Evolutionary conservation across 2,329 filamentous ascomycete genomes (phyloP), one percentile per base, ranked within the genome.

Genomic region (Ascochyta fabae): DNA sequence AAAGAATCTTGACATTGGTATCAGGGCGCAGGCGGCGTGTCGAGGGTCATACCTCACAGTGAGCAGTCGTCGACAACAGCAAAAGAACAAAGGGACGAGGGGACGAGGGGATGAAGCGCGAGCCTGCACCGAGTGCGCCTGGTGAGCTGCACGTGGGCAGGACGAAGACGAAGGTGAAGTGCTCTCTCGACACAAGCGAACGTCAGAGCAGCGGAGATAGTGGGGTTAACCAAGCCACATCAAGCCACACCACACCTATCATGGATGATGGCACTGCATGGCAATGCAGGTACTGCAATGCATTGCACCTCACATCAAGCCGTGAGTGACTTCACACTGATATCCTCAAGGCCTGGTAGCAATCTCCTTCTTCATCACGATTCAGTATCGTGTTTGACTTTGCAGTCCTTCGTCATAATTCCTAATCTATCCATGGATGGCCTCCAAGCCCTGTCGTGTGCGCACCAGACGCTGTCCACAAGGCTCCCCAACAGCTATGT

Each of bases 401-500:
- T 55, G 23, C 47, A 51, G 53, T 33, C 47, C 31, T 40, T 48
- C 42, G n/a, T 51, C 29, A 41, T 31, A 27, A 36, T 39, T 22
- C 35, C 33, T 26, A 22, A 43, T 31, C 48, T 51, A 36, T 22
- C 26, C 34, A 31, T 42, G 26, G n/a, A 31, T 42, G 26, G n/a
- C 36, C 35, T 36, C 36, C 43, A 47, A 40, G 35, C 49, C 29
- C 10, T 36, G 36, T 26, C 42, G 49, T n/a, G 12, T 38, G 48
- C 31, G 47, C 53, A 49, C 54, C 53, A 52, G 38, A 47, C 38
- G 57, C 58, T 59, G 55, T 52, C 48, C 56, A 56, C 58, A 41
- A 41, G 56, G 54, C 48, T 39, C 46, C 34, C 24, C 48, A 43
- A 49, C 44, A 60, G 62, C 38, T 49, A 60, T 65, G 52, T 70